Percentiles rank a stretch among this genome's conserved stretches.
Evolutionary conservation across 768 basidiomycete species (phyloP).

Genomic region (Pisolithus sp.): DNA sequence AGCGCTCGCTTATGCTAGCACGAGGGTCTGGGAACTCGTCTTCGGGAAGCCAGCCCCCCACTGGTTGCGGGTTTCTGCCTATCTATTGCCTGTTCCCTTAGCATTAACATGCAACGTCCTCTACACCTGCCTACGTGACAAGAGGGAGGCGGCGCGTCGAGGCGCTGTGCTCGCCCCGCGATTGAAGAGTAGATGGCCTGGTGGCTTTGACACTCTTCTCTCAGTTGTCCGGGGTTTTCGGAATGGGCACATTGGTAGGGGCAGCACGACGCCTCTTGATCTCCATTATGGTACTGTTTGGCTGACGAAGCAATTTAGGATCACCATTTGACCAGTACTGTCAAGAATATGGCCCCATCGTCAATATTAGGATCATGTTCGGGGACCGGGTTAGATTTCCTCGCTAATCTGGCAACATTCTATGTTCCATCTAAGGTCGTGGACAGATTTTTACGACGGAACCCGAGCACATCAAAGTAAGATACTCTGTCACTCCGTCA

Average conservation of each 20-base stretch:
- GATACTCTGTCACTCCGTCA: not conserved
- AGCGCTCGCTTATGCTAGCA: constrained; percentile 10
- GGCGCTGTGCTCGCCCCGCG: constrained; percentile 23
- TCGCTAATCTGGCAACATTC: not conserved
- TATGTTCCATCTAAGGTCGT: not conserved
- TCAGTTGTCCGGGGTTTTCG: constrained; percentile 17
- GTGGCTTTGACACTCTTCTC: constrained; percentile 30
- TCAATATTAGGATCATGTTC: constrained; percentile 31
- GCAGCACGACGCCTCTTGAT: not conserved
- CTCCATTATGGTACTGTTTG: not conserved
- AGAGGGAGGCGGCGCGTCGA: constrained; percentile 13
- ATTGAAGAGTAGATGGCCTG: constrained; percentile 30
- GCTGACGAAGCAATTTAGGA: constrained; percentile 16
- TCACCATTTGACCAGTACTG: constrained; percentile 20
- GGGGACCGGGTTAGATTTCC: constrained; percentile 30
- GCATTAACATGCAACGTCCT: constrained; percentile 16
- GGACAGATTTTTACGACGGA: constrained; percentile 40
- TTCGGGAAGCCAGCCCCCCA: constrained; percentile 6
- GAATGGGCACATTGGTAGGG: constrained; percentile 25
- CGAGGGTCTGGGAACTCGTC: constrained; percentile 6
- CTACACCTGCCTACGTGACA: constrained; percentile 42
- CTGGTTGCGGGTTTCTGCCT: constrained; percentile 15
- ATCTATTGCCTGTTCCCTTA: constrained; percentile 19
- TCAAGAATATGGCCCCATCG: constrained; percentile 25
- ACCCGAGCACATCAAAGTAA: constrained; percentile 42